Evolutionary conservation across 2,329 filamentous ascomycete genomes (phyloP).

Genomic region (Piedraia hortae): DNA sequence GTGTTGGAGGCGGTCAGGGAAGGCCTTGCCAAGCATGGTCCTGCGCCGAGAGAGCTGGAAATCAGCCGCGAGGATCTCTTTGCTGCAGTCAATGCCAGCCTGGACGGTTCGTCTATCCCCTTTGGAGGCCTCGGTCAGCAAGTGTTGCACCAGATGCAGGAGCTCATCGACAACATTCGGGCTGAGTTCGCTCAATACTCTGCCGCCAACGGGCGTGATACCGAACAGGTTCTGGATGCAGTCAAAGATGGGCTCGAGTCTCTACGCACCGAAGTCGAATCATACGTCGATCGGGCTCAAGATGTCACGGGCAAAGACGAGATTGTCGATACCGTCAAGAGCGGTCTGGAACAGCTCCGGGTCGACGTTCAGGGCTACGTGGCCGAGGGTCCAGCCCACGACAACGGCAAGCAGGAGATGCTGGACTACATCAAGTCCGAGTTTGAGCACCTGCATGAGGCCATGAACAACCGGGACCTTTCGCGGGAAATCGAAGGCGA

Average conservation of each 20-base stretch:
- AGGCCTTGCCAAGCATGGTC: constrained; percentile 23
- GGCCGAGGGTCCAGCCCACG: constrained; percentile 17
- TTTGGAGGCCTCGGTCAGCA: constrained; percentile 28
- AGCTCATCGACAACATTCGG: constrained; percentile 32
- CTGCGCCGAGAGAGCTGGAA: constrained; percentile 17
- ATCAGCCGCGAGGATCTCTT: constrained; percentile 26
- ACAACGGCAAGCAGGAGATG: constrained; percentile 19
- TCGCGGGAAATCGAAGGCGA: constrained; percentile 6
- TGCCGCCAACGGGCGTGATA: constrained; percentile 50
- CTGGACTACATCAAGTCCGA: constrained; percentile 25
- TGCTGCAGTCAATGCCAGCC: constrained; percentile 28
- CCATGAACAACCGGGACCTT: constrained; percentile 19
- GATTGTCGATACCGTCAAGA: constrained; percentile 40
- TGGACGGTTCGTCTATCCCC: constrained; percentile 25
- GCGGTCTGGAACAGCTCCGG: constrained; percentile 37
- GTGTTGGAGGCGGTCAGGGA: constrained; percentile 31
- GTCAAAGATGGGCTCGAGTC: constrained; percentile 68
- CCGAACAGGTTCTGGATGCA: constrained; percentile 67
- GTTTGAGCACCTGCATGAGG: constrained; percentile 32
- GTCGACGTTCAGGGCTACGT: constrained; percentile 28
- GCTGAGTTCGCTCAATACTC: constrained; percentile 51
- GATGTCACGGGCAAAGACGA: constrained; percentile 49
- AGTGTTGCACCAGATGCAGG: constrained; percentile 30
- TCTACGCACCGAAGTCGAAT: constrained; percentile 53
- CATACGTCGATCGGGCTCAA: constrained; percentile 45